Base-by-base conservation (phyloP, 1,284 basidiomycete genomes). In the Erythrobasidium hasegawianum region DNA sequence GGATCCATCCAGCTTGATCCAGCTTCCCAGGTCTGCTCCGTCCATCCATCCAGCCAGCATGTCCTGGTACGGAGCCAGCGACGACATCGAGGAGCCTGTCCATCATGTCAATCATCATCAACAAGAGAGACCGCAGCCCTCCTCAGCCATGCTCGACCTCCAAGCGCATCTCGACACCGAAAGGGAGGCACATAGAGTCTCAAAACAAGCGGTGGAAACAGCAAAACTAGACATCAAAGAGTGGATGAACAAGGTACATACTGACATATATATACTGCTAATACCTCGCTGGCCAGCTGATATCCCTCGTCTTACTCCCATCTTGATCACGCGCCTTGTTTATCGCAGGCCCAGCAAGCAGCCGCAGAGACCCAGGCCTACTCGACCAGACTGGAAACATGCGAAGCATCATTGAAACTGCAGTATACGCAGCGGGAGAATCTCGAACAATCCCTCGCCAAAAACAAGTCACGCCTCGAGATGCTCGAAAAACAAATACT, bases 381-480 rank as follows among this genome's bases (percentile, higher is more conserved):
- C 8, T 7, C n/a, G 16, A 20, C 9, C 26, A 53, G 8, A 9
- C 50, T 53, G 9, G 20, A 53, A 8, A 22, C 26, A 53, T 26
- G 50, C 16, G 16, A 53, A n/a, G 20, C 14, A 53, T n/a, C n/a
- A 26, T 26, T 53, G 20, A 22, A 29, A 9, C 9, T 16, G 9
- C 50, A 24, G 9, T 24, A 26, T 20, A 22, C 16, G 8, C 50
- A 53, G 8, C 50, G 50, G 8, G 43, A 47, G n/a, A 47, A 47
- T 14, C 43, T 47, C 43, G 43, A 47, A 24, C 43, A 18, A n/a
- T 47, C 43, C 4, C 43, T 47, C 43, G 4, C n/a, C 5, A 5
- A 47, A 47, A 24, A n/a, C 43, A n/a, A 47, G 43, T n/a, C 16
- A n/a, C 43, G 43, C n/a, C 43, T 47, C 43, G 43, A 47, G 14